Evolutionary conservation across 2,329 filamentous ascomycete genomes (phyloP).

Genomic region (Scortechinia acanthostroma): DNA sequence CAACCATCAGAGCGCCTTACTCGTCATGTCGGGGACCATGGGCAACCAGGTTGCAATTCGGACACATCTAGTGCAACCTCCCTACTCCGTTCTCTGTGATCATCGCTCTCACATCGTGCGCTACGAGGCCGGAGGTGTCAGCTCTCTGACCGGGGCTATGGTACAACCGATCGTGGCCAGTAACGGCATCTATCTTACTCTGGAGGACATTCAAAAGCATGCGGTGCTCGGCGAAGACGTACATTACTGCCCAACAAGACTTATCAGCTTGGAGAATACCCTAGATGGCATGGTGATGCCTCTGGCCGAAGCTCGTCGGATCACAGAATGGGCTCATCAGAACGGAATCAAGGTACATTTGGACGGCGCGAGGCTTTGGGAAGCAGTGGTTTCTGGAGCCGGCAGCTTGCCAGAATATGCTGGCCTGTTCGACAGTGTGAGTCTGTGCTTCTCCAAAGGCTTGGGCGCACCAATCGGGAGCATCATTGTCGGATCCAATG

Average conservation of each 20-base stretch:
- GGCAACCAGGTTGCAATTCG: conserved; percentile 73
- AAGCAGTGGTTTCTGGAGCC: conserved; percentile 33
- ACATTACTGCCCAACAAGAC: conserved; percentile 28
- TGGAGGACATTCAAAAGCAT: conserved; percentile 27
- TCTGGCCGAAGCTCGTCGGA: conserved; percentile 18
- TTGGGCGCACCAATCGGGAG: conserved; percentile 43
- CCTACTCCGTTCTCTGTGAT: conserved; percentile 66
- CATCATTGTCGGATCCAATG: conserved; percentile 31
- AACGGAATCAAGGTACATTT: conserved; percentile 35
- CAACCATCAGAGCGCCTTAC: conserved; percentile 58
- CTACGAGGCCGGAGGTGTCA: conserved; percentile 38
- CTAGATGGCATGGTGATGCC: conserved; percentile 24
- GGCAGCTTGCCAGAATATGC: conserved; percentile 30
- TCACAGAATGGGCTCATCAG: conserved; percentile 19
- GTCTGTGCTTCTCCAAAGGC: conserved; percentile 42
- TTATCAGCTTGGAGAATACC: conserved; percentile 32
- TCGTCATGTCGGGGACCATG: conserved; percentile 76
- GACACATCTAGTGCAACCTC: conserved; percentile 62
- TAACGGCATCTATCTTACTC: conserved; percentile 29
- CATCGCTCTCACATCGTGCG: conserved; percentile 61
- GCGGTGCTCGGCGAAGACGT: conserved; percentile 28
- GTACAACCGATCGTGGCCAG: conserved; percentile 32
- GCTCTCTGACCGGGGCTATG: conserved; percentile 56
- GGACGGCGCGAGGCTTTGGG: conserved; percentile 43
- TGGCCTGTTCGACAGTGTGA: conserved; percentile 36